These are phyloP conservation scores for Patellifolia procumbens DNA, from an alignment of 179 eudicot genomes.

Conservation along the genomic window DNA sequence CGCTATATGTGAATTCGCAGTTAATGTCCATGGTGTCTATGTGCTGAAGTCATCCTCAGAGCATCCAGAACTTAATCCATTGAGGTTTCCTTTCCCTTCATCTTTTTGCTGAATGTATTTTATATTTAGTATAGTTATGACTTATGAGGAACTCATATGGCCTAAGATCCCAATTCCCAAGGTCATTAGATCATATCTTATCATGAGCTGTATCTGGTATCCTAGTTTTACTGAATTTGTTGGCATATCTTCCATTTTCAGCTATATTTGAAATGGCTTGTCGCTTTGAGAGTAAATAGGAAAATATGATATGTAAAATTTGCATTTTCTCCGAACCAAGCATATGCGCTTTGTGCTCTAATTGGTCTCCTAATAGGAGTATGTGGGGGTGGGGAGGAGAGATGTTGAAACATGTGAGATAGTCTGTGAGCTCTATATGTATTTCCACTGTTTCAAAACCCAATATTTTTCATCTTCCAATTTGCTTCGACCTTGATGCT, in stretches of 20 bases:
- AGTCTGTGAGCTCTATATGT: no score
- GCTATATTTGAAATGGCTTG: not conserved
- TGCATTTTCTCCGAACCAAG: not conserved
- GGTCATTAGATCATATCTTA: conserved; percentile 4
- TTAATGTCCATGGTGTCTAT: conserved; percentile 66
- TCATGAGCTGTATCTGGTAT: conserved; percentile 15
- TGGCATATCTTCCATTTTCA: not conserved
- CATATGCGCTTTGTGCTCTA: not conserved
- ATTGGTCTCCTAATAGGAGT: not conserved
- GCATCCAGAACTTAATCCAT: conserved; percentile 56
- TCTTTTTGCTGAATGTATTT: not conserved
- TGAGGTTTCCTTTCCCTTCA: conserved; percentile 51
- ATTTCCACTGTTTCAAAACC: no score
- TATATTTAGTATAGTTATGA: conserved; percentile 7
- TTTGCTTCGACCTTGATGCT: no score
- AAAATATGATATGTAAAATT: not conserved
- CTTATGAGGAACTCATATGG: not conserved
- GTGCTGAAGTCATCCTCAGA: conserved; percentile 68
- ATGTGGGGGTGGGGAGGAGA: not conserved
- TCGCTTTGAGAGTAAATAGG: not conserved
- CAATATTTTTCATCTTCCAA: no score
- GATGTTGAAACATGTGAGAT: not conserved
- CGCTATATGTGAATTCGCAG: conserved; percentile 59
- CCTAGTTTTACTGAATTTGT: not conserved
- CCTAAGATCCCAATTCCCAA: conserved; percentile 29